phyloP scores from a whole-genome alignment of 129 eudicot species.

The Escallonia rubra region DNA sequence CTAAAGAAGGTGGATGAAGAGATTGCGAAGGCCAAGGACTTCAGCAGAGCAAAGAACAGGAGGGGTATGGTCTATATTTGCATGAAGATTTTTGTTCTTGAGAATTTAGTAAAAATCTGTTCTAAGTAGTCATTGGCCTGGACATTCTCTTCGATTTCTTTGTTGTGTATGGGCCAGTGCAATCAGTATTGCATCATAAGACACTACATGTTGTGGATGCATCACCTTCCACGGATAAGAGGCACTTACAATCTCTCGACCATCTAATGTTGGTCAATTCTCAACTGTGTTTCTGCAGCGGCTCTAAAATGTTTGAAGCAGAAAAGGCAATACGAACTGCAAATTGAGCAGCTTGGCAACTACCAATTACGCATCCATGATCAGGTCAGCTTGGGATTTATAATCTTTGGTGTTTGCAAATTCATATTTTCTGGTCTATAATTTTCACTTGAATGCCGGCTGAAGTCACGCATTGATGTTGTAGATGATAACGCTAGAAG shows the following conservation, averaged over 20 bases:
- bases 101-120: too few species aligned
- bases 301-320: conserved; percentile 55
- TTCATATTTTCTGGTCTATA: too few species aligned
- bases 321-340: conserved; percentile 47
- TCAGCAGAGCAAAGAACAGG: conserved; percentile 37
- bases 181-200: too few species aligned
- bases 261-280: not conserved
- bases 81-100: not conserved
- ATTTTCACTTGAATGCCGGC: not conserved
- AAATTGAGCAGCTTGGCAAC: conserved; percentile 58
- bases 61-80: conserved; percentile 24
- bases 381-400: conserved; percentile 27
- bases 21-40: conserved; percentile 43
- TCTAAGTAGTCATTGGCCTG: too few species aligned
- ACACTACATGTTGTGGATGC: not conserved
- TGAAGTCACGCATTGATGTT: not conserved
- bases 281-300: conserved; percentile 24
- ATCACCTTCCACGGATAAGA: not conserved
- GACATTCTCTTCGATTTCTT: too few species aligned
- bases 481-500: conserved; percentile 58
- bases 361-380: conserved; percentile 56
- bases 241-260: too few species aligned
- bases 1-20: conserved; percentile 45
- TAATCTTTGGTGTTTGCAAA: not conserved
- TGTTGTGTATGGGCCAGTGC: too few species aligned